These are phyloP conservation scores for Hypoxylon cercidicola DNA, from an alignment of 495 filamentous ascomycete species.

Conservation along the genomic window DNA sequence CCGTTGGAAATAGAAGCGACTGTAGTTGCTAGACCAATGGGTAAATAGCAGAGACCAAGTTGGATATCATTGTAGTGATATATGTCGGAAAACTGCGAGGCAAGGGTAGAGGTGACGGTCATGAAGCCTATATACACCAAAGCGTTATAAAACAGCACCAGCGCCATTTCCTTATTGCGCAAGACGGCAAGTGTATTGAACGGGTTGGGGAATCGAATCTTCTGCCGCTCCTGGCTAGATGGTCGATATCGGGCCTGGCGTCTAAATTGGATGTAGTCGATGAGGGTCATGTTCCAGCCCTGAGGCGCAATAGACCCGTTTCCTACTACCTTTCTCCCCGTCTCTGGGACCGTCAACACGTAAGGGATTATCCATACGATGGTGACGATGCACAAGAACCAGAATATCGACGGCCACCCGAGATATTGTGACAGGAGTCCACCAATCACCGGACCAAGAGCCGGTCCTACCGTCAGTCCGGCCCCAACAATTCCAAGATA, in stretches of 20 bases:
- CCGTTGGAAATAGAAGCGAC: slow-evolving; percentile 74
- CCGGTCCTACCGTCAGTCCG: slow-evolving; percentile 64
- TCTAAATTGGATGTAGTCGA: slow-evolving; percentile 54
- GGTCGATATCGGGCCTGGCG: slow-evolving; percentile 42
- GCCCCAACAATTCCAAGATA: slow-evolving; percentile 67
- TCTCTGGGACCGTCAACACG: slow-evolving; percentile 70
- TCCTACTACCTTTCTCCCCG: slow-evolving; percentile 74
- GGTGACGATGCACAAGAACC: slow-evolving; percentile 73
- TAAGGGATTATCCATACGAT: slow-evolving; percentile 64
- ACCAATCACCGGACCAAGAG: slow-evolving; percentile 71
- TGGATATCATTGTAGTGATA: slow-evolving; percentile 75
- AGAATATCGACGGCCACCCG: slow-evolving; percentile 78
- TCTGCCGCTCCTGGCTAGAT: slow-evolving; percentile 52
- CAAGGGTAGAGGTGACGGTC: slow-evolving; percentile 62
- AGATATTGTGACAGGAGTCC: slow-evolving; percentile 71
- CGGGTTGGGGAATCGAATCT: slow-evolving; percentile 75
- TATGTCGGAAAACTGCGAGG: slow-evolving; percentile 67
- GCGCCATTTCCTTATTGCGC: slow-evolving; percentile 68
- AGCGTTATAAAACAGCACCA: slow-evolving; percentile 57
- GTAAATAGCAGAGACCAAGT: slow-evolving; percentile 70
- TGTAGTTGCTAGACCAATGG: slow-evolving; percentile 72
- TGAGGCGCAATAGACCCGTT: slow-evolving; percentile 70
- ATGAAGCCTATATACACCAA: slow-evolving; percentile 63
- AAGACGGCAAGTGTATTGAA: slow-evolving; percentile 72
- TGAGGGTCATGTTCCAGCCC: slow-evolving; percentile 62